Base-by-base conservation (phyloP, 768 basidiomycete species). In the Trametes maxima region DNA sequence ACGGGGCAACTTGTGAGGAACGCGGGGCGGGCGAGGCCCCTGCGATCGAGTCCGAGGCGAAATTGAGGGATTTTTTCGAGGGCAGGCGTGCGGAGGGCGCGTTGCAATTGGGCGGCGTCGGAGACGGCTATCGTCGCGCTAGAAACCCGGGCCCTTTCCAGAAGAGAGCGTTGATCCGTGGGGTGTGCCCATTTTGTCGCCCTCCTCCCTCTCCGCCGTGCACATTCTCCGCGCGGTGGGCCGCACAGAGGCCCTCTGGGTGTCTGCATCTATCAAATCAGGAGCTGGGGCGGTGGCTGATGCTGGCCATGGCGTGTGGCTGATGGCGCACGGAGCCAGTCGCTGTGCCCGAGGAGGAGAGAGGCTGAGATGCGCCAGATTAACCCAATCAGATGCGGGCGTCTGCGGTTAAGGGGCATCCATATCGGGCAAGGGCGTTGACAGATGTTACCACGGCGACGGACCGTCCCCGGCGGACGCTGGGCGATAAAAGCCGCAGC, bases 371-470 rank as follows among this genome's bases (percentile, higher is more conserved):
- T 6, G 37, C 3, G 28, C 28, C 28, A 33, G 28, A 33, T 33
- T 33, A 33, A 33, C 28, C 44, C 44, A 55, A 58, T 58, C 42
- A 58, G 57, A 43, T n/a, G 28, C 40, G 57, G 48, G 57, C 57
- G 57, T 19, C 48, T 58, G 47, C 21, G 11, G 47, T 40, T 40
- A 57, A 44, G 19, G 16, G 44, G 8, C 17, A 5, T 42, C 55
- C 45, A 6, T 17, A 49, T 28, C 47, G 37, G 47, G 47, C 39
- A 57, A 12, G 37, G 39, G 12, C 25, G 28, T 33, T 55, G 54
- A 46, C 54, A 45, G 54, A 28, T 40, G 61, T 63, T 55, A 54
- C 62, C 62, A 63, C 52, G 62, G 42, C 62, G 53, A 63, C 62
- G 36, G 17, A 17, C 17, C 10, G 43, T 12, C 24, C 11, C 22